Evolutionary conservation across 306 rosid species (phyloP), one percentile per base, ranked within the genome.

Genomic region (Quercus robur): DNA sequence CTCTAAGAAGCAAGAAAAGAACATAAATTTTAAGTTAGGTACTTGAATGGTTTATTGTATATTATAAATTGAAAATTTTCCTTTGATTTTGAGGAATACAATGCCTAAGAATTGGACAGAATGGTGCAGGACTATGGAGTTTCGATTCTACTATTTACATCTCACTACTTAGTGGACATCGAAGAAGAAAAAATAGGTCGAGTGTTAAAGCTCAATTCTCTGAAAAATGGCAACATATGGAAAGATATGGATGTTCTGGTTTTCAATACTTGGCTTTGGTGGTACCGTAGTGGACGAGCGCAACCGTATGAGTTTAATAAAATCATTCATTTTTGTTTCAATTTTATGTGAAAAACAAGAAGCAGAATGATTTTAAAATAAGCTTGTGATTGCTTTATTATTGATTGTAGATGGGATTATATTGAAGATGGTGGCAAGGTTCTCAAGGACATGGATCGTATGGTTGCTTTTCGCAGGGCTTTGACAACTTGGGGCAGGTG

Each of bases 251-350:
- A 90, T 54, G 67, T 92, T 80, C 33, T 92, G 79, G 73, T 92
- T 70, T 92, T 92, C 85, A 92, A 90, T 77, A 90, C 94, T 56
- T 92, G 97, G 97, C 93, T 87, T 11, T 92, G 97, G 97, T 92
- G 97, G 97, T 85, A 87, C 71, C 90, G 93, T 18, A 84, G 75
- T 3, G 90, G 88, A 76, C 79, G 82, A 4, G 64, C 14, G 28
- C 90, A 88, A 86, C 94, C 90, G 97, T 92, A 90, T 0, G 84
- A 26, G 31, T 63, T 77, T 69, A 26, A 31, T n/a, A 30, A 70
- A 79, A 33, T 26, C 81, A 51, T 30, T 20, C 38, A 46, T 51
- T n/a, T 35, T 58, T 67, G 14, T 58, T 1, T 2, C 10, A 58
- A 10, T 59, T 59, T 21, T 23, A 59, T 59, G 66, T 9, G 66